Evolutionary conservation across 192 early-diverging fungal genomes (phyloP), one percentile per base, ranked within the genome.

Genomic region (Umbelopsis sp.): DNA sequence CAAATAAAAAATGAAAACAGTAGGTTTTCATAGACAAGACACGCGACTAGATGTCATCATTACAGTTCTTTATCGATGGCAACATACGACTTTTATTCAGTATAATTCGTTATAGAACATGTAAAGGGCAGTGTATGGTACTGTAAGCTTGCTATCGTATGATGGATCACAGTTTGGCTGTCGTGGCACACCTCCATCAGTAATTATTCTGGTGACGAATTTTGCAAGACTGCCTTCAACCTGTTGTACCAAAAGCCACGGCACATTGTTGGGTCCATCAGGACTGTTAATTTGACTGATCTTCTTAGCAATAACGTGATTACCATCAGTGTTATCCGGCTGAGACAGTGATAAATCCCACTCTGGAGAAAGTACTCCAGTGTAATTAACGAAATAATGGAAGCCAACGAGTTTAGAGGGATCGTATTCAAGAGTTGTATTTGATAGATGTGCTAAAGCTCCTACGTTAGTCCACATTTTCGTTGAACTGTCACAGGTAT

Each of bases 261-360:
- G 66, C 0, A 67, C 66, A 67, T 67, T 67, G 2, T 43, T 14
- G 10, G 66, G 43, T 22, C 66, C 66, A n/a, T 67, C 66, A 25
- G 66, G 66, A 10, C 66, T 67, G 3, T 38, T 1, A 11, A 26
- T 10, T 45, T 67, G 66, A 26, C 43, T 36, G 24, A 67, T 44
- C 41, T 67, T 67, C 16, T 20, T 45, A 0, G 22, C 38, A 29
- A 67, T 43, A 10, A 67, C 66, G 11, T 41, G 26, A n/a, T 67
- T 67, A n/a, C 38, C 38, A 6, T 36, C 41, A 1, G 22, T 10
- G 24, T 67, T 44, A 17, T 67, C 4, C 0, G 66, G 66, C 29
- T 67, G 22, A 9, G 66, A 67, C 6, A 38, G 21, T 17, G 66
- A 67, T n/a, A 67, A 34, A 16, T 67, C 66, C 38, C 38, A 67